Conservation (phyloP, 73 alveolate genomes). For the Tetrahymena thermophila region DNA sequence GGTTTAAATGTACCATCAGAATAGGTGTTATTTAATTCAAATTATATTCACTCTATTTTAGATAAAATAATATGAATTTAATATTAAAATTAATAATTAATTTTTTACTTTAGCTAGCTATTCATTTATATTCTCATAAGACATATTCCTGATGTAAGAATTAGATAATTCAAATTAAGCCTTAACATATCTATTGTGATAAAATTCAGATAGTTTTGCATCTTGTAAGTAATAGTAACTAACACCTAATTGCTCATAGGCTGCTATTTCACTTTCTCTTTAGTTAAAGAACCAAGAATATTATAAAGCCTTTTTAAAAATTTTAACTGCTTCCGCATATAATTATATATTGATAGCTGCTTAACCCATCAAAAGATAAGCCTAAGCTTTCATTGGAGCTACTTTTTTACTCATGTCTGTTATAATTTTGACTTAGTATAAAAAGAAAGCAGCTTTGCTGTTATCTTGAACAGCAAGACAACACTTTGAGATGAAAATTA, state of each 20-base stretch:
- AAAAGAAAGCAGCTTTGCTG: neutral
- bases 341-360: neutral
- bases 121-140: neutral
- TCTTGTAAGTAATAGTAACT: neutral
- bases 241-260: neutral
- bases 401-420: neutral
- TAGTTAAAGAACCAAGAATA: neutral
- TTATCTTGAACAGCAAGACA: neutral
- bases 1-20: neutral
- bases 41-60: neutral
- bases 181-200: neutral
- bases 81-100: neutral
- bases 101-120: neutral
- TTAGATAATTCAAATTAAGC: neutral
- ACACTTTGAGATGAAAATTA: neutral
- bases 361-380: neutral
- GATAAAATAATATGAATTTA: neutral
- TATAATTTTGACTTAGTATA: neutral
- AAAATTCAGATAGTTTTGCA: neutral
- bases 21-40: neutral
- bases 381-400: neutral
- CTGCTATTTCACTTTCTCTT: neutral
- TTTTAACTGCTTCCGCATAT: neutral
- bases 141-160: neutral
- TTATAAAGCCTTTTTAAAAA: neutral